Percentiles rank a stretch among this genome's conserved stretches.
Evolutionary conservation across 441 rosid species (phyloP).

Genomic region (Viola pubescens): DNA sequence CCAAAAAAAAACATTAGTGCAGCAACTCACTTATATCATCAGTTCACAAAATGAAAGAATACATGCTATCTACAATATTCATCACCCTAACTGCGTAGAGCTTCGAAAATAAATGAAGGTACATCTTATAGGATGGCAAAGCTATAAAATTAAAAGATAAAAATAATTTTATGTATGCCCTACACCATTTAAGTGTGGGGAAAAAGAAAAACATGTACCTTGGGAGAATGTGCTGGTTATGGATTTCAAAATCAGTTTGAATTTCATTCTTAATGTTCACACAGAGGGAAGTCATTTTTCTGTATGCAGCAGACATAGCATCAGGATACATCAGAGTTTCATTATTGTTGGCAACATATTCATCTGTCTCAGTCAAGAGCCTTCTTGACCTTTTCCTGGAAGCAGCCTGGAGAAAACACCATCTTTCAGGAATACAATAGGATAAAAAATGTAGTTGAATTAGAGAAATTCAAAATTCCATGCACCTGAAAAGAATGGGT

Average conservation of each 20-base stretch:
- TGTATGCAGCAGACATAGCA: conserved; percentile 78
- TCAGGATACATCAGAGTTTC: conserved; percentile 62
- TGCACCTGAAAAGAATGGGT: conserved; percentile 90
- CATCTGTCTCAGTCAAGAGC: conserved; percentile 87
- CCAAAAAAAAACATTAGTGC: too few species aligned
- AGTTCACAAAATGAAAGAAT: too few species aligned
- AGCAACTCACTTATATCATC: too few species aligned
- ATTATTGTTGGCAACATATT: conserved; percentile 54
- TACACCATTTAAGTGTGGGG: background rate
- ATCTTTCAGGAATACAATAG: conserved; percentile 10
- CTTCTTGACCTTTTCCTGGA: conserved; percentile 84
- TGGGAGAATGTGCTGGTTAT: conserved; percentile 82
- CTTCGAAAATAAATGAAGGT: too few species aligned
- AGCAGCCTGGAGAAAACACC: conserved; percentile 53
- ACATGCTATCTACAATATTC: too few species aligned
- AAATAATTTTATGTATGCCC: too few species aligned
- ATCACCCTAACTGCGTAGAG: too few species aligned
- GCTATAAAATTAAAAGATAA: too few species aligned
- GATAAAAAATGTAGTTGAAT: conserved; percentile 3
- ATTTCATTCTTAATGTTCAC: conserved; percentile 76
- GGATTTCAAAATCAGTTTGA: conserved; percentile 84
- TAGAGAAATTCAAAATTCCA: conserved; percentile 10
- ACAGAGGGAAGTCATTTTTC: conserved; percentile 82
- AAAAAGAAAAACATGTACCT: conserved; percentile 35
- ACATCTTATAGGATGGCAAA: too few species aligned